Percentiles rank a stretch among this genome's conserved stretches.
phyloP scores from a whole-genome alignment of 805 yeast genomes.

The Zygosaccharomyces siamensis region DNA sequence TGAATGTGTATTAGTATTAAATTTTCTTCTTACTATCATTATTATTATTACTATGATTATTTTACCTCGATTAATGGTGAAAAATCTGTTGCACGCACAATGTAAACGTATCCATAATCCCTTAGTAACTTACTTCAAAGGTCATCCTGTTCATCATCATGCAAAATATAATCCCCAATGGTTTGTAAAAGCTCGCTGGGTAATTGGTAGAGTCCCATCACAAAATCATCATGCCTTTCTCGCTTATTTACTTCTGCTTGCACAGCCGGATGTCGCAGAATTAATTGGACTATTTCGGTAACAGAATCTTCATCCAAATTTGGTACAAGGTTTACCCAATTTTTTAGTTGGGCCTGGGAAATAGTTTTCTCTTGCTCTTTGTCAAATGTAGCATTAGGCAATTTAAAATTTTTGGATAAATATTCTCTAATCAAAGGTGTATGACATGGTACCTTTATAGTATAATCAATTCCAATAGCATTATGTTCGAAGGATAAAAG shows the following conservation, averaged over 20 bases:
- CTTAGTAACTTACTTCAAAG: neutral
- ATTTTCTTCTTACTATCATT: neutral
- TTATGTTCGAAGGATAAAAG: constrained; percentile 77
- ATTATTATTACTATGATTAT: neutral
- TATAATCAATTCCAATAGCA: constrained; percentile 70
- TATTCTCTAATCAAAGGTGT: constrained; percentile 62
- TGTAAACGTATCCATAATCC: neutral
- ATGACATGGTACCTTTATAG: constrained; percentile 63
- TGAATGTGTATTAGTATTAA: neutral
- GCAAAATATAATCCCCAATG: constrained; percentile 10
- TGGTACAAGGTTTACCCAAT: constrained; percentile 14
- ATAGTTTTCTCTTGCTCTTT: constrained; percentile 35
- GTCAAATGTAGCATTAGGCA: constrained; percentile 46
- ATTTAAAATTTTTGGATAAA: constrained; percentile 68
- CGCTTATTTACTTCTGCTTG: constrained; percentile 18
- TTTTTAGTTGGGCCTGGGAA: constrained; percentile 32
- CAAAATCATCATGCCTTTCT: constrained; percentile 21
- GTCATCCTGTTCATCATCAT: neutral
- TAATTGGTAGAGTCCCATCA: constrained; percentile 24
- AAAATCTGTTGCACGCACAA: neutral
- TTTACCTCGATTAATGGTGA: neutral
- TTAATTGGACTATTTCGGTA: constrained; percentile 22
- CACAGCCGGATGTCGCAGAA: constrained; percentile 26
- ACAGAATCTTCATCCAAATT: constrained; percentile 26
- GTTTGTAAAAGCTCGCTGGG: constrained; percentile 23